phyloP scores from a whole-genome alignment of 208 protist genomes.

The Vickermania spadyakhi region DNA sequence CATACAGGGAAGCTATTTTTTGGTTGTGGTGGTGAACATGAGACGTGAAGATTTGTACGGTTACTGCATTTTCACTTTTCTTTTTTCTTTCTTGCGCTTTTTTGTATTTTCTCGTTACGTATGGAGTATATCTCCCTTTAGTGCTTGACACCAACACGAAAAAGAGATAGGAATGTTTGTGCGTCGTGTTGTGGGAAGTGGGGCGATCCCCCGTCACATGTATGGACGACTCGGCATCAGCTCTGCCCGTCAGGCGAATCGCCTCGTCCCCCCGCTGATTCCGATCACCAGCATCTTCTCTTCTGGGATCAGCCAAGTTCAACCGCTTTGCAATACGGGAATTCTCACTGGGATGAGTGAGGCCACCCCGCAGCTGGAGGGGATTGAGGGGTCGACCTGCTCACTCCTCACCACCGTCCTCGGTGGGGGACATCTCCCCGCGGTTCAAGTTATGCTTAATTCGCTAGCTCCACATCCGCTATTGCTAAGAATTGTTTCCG shows the following conservation, averaged over 20 bases:
- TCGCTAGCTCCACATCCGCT: not conserved
- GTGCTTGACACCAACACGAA: no score
- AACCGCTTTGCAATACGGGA: not conserved
- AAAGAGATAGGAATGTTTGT: no score
- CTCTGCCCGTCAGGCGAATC: slow-evolving; percentile 58
- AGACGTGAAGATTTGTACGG: no score
- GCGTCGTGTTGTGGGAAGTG: slow-evolving; percentile 68
- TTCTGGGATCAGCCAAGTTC: slow-evolving; percentile 14
- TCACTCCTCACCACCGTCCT: not conserved
- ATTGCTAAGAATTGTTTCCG: not conserved
- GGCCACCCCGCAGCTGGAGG: not conserved
- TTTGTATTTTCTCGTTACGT: slow-evolving; percentile 4
- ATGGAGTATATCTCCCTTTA: not conserved
- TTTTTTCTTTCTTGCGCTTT: slow-evolving; percentile 8
- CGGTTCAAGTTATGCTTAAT: not conserved
- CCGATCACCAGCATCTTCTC: slow-evolving; percentile 23
- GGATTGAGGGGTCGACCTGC: not conserved
- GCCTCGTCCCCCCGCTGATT: slow-evolving; percentile 68
- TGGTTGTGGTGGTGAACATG: no score
- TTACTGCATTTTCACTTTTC: no score
- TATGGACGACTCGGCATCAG: slow-evolving; percentile 66
- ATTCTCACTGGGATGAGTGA: not conserved
- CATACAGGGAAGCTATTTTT: no score
- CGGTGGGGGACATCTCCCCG: not conserved
- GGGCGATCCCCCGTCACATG: slow-evolving; percentile 68